Evolutionary conservation across 331 rosid genomes (phyloP).

Genomic region (Pyrus hybrid): DNA sequence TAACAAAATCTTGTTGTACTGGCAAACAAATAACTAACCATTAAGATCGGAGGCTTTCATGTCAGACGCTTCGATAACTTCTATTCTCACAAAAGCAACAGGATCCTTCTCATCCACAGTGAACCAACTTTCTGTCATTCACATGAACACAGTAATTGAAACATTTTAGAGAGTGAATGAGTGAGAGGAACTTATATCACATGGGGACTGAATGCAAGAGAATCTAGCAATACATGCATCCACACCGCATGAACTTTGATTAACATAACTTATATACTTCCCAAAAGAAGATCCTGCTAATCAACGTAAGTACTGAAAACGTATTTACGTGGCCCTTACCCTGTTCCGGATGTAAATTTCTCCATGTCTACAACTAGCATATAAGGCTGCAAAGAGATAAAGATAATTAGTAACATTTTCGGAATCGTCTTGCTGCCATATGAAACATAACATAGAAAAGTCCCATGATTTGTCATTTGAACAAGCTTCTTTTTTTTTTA

Average conservation of each 20-base stretch:
- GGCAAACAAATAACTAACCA: conserved; percentile 47
- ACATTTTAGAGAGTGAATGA: no score
- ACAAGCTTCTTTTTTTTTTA: background rate
- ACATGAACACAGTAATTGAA: no score
- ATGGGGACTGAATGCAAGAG: no score
- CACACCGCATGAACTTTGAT: background rate
- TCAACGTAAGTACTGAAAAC: background rate
- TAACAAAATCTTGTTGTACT: background rate
- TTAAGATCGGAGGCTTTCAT: conserved; percentile 77
- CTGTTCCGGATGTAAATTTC: conserved; percentile 53
- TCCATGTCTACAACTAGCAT: conserved; percentile 96
- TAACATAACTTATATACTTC: background rate
- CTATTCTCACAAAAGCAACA: conserved; percentile 45
- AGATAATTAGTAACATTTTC: background rate
- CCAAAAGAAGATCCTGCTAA: background rate
- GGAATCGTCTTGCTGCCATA: background rate
- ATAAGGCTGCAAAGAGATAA: conserved; percentile 68
- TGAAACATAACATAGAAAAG: background rate
- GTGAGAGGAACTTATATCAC: background rate
- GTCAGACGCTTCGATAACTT: conserved; percentile 57
- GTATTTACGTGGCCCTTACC: conserved; percentile 30
- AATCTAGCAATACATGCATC: background rate
- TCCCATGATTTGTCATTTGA: background rate
- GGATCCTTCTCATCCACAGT: conserved; percentile 65
- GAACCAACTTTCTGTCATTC: conserved; percentile 59